These are phyloP conservation scores for Blastocystis sp. DNA, from an alignment of 352 stramenopile species.

Conservation along the genomic window DNA sequence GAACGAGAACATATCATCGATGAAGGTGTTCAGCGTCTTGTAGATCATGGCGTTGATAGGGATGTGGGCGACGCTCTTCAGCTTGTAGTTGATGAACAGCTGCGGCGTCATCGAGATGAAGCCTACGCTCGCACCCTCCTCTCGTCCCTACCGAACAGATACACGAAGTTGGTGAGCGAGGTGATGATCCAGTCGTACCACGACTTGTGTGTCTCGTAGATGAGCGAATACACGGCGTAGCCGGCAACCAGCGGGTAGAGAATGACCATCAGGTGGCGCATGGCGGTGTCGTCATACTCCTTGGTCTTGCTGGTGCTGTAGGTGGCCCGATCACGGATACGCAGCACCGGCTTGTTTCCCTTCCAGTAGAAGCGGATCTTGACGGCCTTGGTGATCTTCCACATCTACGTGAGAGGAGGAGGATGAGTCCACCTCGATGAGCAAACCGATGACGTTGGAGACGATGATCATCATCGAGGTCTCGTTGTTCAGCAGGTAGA, in stretches of 20 bases:
- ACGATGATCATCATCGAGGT: constrained; percentile 85
- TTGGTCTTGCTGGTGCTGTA: constrained; percentile 64
- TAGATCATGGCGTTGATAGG: constrained; percentile 93
- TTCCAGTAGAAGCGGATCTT: constrained; percentile 56
- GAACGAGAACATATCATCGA: constrained; percentile 91
- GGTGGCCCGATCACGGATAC: constrained; percentile 37
- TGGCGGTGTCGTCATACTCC: constrained; percentile 69
- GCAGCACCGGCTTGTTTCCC: constrained; percentile 30
- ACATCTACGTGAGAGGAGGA: constrained; percentile 35
- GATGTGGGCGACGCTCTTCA: constrained; percentile 81
- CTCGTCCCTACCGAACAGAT: constrained; percentile 71
- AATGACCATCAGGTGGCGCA: constrained; percentile 64
- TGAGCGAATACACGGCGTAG: constrained; percentile 83
- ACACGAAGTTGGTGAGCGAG: constrained; percentile 89
- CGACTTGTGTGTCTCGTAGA: constrained; percentile 79
- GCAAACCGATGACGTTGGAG: constrained; percentile 64
- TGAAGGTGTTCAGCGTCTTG: constrained; percentile 93
- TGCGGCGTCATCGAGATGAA: constrained; percentile 97
- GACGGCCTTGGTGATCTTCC: constrained; percentile 59
- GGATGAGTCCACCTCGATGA: constrained; percentile 57
- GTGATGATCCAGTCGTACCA: constrained; percentile 95
- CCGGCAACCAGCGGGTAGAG: constrained; percentile 75
- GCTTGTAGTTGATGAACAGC: constrained; percentile 94
- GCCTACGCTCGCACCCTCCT: constrained; percentile 60
- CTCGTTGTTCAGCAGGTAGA: constrained; percentile 93